A percentile compares a stretch with the other conserved stretches of the same genome.
phyloP scores from a whole-genome alignment of 331 rosid genomes.

The Telfairia occidentalis region DNA sequence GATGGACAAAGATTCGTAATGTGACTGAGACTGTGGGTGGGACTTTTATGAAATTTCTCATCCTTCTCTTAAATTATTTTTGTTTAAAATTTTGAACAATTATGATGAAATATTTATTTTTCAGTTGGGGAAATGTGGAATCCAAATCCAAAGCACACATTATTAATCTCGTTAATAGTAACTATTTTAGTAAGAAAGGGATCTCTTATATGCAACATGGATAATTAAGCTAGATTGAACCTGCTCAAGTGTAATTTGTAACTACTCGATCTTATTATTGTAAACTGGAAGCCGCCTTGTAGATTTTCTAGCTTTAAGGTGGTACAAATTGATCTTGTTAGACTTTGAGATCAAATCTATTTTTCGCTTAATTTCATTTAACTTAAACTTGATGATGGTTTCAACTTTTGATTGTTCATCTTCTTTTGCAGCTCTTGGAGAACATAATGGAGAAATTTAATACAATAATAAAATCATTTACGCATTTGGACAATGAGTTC shows the following conservation, averaged over 20 bases:
- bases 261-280: neutral
- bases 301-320: neutral
- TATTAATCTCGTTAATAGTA: neutral
- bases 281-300: neutral
- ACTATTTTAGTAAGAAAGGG: neutral
- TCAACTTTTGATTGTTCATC: conserved; percentile 12
- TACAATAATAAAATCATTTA: conserved; percentile 55
- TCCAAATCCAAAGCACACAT: neutral
- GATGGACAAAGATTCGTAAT: neutral
- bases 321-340: neutral
- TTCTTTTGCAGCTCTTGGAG: conserved; percentile 70
- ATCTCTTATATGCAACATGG: neutral
- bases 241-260: neutral
- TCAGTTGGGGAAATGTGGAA: neutral
- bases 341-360: neutral
- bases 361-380: neutral
- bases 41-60: neutral
- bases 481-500: conserved; percentile 88
- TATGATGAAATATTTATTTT: neutral
- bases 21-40: neutral
- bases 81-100: neutral
- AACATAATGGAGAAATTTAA: conserved; percentile 72
- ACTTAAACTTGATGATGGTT: neutral
- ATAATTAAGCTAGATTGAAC: neutral
- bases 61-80: neutral